Percentiles rank a stretch among this genome's conserved stretches.
Conservation (phyloP, 2,329 filamentous ascomycete species). For the Whalleya microplaca region DNA sequence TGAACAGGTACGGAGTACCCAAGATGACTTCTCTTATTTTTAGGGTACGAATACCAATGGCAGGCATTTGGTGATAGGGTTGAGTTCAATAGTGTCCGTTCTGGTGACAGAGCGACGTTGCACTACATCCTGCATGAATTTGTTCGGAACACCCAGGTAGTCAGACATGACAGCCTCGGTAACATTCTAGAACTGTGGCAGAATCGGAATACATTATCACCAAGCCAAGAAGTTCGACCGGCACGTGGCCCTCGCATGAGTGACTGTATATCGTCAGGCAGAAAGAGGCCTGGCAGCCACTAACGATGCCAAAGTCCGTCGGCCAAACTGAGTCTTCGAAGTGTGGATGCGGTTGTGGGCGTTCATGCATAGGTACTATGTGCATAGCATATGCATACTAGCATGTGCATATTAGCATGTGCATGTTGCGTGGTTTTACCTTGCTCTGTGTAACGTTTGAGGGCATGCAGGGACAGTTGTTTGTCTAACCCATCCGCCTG, state of each 20-base stretch:
- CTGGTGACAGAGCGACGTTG: background rate
- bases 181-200: background rate
- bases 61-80: background rate
- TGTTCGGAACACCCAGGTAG: background rate
- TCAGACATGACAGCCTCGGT: background rate
- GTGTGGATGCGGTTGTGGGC: too few species aligned
- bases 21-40: background rate
- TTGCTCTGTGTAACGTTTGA: background rate
- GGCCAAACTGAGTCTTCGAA: background rate
- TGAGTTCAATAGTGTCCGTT: background rate
- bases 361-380: too few species aligned
- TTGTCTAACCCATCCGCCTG: background rate
- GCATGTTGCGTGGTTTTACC: background rate
- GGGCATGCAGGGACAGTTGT: background rate
- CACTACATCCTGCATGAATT: background rate
- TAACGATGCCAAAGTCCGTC: background rate
- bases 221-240: background rate
- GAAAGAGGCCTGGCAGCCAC: background rate
- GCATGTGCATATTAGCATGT: too few species aligned
- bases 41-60: background rate
- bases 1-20: background rate
- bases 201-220: background rate
- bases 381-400: background rate
- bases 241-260: background rate
- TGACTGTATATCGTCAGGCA: background rate